Evolutionary conservation across 192 early-diverging fungal genomes (phyloP).

Genomic region (Gigaspora rosea): DNA sequence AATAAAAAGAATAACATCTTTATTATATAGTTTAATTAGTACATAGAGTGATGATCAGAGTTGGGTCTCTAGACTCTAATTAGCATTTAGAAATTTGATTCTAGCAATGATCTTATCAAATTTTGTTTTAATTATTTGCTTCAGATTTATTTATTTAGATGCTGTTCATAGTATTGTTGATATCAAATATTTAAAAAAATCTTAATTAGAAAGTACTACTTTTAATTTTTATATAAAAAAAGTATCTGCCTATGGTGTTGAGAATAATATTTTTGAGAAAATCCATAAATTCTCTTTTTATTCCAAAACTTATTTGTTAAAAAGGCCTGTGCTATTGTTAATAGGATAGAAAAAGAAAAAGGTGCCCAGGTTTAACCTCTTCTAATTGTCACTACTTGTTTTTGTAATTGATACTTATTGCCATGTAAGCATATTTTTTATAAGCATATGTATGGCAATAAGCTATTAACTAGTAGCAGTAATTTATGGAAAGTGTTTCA

Average conservation of each 20-base stretch:
- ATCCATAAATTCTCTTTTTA: too few relatives aligned
- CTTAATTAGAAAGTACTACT: too few relatives aligned
- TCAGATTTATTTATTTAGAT: neutral
- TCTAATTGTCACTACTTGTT: neutral
- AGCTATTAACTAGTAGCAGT: conserved; percentile 15
- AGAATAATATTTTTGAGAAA: too few relatives aligned
- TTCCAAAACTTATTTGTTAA: too few relatives aligned
- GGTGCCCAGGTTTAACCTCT: neutral
- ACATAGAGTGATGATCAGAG: neutral
- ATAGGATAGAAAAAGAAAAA: conserved; percentile 4
- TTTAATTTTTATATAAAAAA: too few relatives aligned
- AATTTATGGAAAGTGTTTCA: conserved; percentile 20
- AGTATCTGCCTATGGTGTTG: too few relatives aligned
- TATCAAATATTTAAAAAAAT: too few relatives aligned
- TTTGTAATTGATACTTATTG: neutral
- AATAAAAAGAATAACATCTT: neutral
- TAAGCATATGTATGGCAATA: conserved; percentile 2
- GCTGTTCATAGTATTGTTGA: neutral
- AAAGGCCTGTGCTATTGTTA: neutral
- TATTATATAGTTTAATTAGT: conserved; percentile 1
- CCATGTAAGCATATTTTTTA: conserved; percentile 17
- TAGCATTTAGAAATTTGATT: too few relatives aligned
- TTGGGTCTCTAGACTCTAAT: too few relatives aligned
- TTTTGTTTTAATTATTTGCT: neutral
- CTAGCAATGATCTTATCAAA: neutral